These are phyloP conservation scores for Picea glauca DNA, from an alignment of 75 land plant species.

Conservation along the genomic window DNA sequence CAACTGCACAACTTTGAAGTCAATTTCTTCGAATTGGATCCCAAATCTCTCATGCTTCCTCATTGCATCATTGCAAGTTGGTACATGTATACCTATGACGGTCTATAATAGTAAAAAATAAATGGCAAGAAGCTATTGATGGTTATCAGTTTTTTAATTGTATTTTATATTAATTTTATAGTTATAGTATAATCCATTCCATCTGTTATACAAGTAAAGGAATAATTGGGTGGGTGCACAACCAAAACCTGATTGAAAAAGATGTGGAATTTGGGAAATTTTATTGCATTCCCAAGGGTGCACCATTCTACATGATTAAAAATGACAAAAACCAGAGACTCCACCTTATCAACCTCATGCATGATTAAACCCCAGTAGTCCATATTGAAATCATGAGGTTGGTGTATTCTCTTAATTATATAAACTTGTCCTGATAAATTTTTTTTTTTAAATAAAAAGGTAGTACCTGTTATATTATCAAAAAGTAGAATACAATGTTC, in stretches of 20 bases:
- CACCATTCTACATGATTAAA: neutral
- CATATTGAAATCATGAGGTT: neutral
- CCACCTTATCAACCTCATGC: neutral
- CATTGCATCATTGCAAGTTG: neutral
- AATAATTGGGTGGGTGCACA: neutral
- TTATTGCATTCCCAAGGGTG: neutral
- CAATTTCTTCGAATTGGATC: neutral
- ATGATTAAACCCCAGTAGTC: neutral
- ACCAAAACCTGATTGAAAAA: neutral
- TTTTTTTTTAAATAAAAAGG: no score
- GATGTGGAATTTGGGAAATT: neutral
- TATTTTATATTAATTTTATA: neutral
- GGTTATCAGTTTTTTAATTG: neutral
- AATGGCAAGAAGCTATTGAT: no score
- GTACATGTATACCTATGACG: neutral
- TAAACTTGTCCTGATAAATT: no score
- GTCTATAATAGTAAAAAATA: neutral
- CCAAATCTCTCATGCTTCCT: constrained; percentile 7
- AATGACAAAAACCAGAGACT: neutral
- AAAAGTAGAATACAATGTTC: no score
- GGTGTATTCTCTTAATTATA: neutral
- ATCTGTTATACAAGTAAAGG: neutral
- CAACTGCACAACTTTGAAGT: neutral
- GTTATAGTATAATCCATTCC: neutral
- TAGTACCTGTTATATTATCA: no score